Evolutionary conservation across 73 alveolate species (phyloP), one percentile per base, ranked within the genome.

Genomic region (Paramecium biaurelia): DNA sequence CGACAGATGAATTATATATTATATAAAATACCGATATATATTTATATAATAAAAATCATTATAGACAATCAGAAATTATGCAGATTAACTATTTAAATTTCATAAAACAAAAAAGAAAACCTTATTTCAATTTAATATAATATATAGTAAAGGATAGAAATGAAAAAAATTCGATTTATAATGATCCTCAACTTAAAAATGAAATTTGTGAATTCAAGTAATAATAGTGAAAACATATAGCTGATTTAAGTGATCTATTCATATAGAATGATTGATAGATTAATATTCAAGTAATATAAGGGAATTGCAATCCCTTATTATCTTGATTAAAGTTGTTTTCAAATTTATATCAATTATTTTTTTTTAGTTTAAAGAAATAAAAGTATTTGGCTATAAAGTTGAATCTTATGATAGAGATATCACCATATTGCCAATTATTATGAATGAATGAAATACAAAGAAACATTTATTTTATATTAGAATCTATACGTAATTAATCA

Each of bases 361-460:
- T n/a, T n/a, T n/a, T n/a, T n/a, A n/a, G n/a, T n/a, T n/a, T n/a
- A n/a, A n/a, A n/a, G n/a, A n/a, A n/a, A n/a, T n/a, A n/a, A n/a
- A n/a, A n/a, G n/a, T n/a, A n/a, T n/a, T n/a, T n/a, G n/a, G n/a
- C 49, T 98, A 97, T 92, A 99, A 96, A 93, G 92, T 96, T 74
- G 97, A 98, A 70, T 96, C 98, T 56, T 98, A 95, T 1, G 98
- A 98, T 2, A 95, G 96, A 92, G 99, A 96, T 28, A 93, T 98
- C 57, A 98, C 99, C 47, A 95, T 97, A 58, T 97, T 98, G 90
- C 92, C 10, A 97, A 98, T 89, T 98, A 98, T 82, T 98, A 99
- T 82, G 99, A 97, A 92, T 95, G 93, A 88, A 96, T 96, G 98
- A 99, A 99, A 43, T 96, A 98, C 92, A 97, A 96, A 93, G 99